Evolutionary conservation across 495 filamentous ascomycete species (phyloP), one percentile per base, ranked within the genome.

Genomic region (Penicillium verhagenii): DNA sequence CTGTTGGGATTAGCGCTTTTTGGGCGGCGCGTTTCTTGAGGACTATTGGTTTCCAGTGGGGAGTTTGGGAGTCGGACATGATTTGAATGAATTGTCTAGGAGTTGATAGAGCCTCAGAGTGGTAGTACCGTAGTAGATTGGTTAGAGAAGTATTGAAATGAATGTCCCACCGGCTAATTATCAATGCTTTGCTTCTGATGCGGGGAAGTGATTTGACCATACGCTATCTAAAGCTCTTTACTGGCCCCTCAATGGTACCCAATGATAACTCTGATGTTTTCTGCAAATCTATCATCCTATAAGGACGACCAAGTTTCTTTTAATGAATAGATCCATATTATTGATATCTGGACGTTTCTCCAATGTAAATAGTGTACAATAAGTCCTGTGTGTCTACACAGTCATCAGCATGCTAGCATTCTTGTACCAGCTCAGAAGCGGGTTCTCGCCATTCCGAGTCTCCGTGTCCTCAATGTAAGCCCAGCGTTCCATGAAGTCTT

Each of bases 381-480:
- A 9, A 10, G n/a, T 21, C 18, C 8, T 21, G 23, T 28, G 2
- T 45, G 59, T 58, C 63, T 79, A 91, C 56, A 95, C 83, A 53
- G 89, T 95, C 52, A 85, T 86, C 81, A 97, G 79, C 69, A 96
- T 86, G 67, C 86, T 92, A 58, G 90, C 89, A 72, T 96, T 97
- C 74, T 90, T 89, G 68, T 96, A 98, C 92, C 93, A 97, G 54
- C 72, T 86, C 68, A 98, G 57, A 70, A 97, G 67, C 40, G 95
- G 95, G 69, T 96, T 97, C 77, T 98, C 94, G 10, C 95, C 93
- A 70, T 83, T 93, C 60, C 74, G 74, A 14, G 92, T 96, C 76
- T 88, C 80, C 10, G 92, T 97, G 60, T 94, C 90, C 63, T 95
- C 89, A 31, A 96, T 75, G 64, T 89, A 90, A 11, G 93, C 91